Conservation (phyloP, 768 basidiomycete genomes). For the Mycena rosella region DNA sequence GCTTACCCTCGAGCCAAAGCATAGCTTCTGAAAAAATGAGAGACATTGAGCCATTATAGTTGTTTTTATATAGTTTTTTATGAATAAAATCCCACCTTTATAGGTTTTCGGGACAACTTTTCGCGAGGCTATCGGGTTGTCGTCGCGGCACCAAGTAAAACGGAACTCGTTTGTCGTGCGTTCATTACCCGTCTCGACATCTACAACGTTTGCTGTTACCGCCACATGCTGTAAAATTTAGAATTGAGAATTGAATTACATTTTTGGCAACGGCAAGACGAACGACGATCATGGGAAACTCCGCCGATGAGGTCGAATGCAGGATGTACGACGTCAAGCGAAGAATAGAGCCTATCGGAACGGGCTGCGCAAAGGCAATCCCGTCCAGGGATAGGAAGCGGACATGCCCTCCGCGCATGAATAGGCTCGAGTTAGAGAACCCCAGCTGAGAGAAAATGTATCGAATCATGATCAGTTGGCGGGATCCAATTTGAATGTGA, state of each 20-base stretch:
- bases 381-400: conserved; percentile 84
- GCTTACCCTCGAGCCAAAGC: conserved; percentile 84
- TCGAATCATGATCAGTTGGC: neutral
- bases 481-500: neutral
- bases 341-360: conserved; percentile 87
- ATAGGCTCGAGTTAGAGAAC: conserved; percentile 77
- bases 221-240: conserved; percentile 68
- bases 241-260: conserved; percentile 1
- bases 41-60: conserved; percentile 39
- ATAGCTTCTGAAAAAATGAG: conserved; percentile 72
- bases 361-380: conserved; percentile 83
- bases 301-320: conserved; percentile 64
- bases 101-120: conserved; percentile 79
- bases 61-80: conserved; percentile 28
- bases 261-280: conserved; percentile 42
- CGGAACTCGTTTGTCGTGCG: conserved; percentile 82
- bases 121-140: conserved; percentile 50
- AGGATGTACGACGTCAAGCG: conserved; percentile 78
- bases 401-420: conserved; percentile 70
- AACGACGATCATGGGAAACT: conserved; percentile 72
- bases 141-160: conserved; percentile 75
- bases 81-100: conserved; percentile 59
- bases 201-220: conserved; percentile 79
- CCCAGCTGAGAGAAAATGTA: conserved; percentile 65
- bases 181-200: conserved; percentile 73